Base-by-base conservation (phyloP, 2,329 filamentous ascomycete genomes). In the Bipolaris cookei region DNA sequence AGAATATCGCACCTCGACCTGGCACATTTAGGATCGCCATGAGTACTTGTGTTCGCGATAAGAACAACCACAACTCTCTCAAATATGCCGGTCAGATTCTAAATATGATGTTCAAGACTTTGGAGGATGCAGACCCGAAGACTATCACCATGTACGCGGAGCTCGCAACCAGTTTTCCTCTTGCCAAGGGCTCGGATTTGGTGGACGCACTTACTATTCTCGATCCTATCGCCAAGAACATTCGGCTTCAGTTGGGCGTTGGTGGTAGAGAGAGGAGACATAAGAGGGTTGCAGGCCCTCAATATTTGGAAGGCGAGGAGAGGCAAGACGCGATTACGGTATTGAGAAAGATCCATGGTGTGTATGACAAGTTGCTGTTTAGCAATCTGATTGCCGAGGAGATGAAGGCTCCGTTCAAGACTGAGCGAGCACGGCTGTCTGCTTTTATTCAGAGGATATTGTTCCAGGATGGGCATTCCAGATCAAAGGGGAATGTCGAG, bases 11-110 rank as follows among this genome's bases (percentile, higher is more conserved):
- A 13, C 70, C 75, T 0, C 67, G 53, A 18, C 67, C 67, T 13
- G 84, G 83, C 56, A 86, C 86, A 8, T 91, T 92, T 77, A 84
- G 86, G 51, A 84, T 91, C 44, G 91, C 89, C 51, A 86, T 97
- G 80, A 83, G 84, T 61, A 83, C 86, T 4, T 97, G 92, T 74
- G 79, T 86, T 21, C 85, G 88, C 54, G 92, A 97, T 79, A 89
- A 87, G 69, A 87, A 88, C 53, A 97, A 96, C 73, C 81, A 75
- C n/a, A 84, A 88, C 50, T 84, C 86, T 20, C 84, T 96, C 62
- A 76, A 80, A 3, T 83, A 89, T 63, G 89, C 90, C 4, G 85
- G 81, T 48, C 76, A 80, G 48, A 80, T 96, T 23, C 78, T 97
- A 28, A 80, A 87, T 10, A 62, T 66, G 28, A 75, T 76, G 72